Evolutionary conservation across 2,329 filamentous ascomycete species (phyloP).

Genomic region (Neonectria neomacrospora): DNA sequence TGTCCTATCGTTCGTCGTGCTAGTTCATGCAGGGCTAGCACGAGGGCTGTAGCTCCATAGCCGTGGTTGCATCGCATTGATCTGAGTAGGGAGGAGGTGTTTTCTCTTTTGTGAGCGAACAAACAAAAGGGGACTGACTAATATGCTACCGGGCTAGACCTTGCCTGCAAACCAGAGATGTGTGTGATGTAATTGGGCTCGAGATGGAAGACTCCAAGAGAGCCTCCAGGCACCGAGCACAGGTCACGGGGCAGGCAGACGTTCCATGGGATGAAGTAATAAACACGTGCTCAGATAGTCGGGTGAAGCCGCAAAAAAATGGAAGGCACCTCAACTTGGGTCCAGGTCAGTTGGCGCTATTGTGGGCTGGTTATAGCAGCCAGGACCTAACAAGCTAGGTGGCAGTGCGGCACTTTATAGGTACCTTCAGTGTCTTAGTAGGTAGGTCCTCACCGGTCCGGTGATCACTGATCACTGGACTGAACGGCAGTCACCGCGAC

Average conservation of each 20-base stretch:
- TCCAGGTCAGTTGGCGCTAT: not conserved
- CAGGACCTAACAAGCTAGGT: not conserved
- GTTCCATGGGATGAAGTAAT: not conserved
- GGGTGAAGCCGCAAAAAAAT: conserved; percentile 18
- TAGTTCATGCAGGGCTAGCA: conserved; percentile 24
- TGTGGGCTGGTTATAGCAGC: conserved; percentile 9
- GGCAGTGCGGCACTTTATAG: not conserved
- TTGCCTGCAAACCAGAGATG: not conserved
- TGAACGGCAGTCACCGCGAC: conserved; percentile 35
- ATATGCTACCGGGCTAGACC: conserved; percentile 9
- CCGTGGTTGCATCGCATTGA: conserved; percentile 18
- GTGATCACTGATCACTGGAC: not conserved
- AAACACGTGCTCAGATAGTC: conserved; percentile 4
- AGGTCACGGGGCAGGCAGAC: not conserved
- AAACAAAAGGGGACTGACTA: not conserved
- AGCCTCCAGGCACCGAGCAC: not conserved
- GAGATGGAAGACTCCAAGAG: not conserved
- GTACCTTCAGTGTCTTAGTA: not conserved
- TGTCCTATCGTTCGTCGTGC: conserved; percentile 26
- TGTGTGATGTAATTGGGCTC: not conserved
- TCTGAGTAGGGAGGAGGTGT: not conserved
- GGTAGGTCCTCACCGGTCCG: not conserved
- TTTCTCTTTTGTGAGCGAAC: not conserved
- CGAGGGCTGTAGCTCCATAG: not conserved
- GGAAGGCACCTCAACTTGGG: not conserved